phyloP scores from a whole-genome alignment of 768 basidiomycete genomes.

The Trametes villosa region DNA sequence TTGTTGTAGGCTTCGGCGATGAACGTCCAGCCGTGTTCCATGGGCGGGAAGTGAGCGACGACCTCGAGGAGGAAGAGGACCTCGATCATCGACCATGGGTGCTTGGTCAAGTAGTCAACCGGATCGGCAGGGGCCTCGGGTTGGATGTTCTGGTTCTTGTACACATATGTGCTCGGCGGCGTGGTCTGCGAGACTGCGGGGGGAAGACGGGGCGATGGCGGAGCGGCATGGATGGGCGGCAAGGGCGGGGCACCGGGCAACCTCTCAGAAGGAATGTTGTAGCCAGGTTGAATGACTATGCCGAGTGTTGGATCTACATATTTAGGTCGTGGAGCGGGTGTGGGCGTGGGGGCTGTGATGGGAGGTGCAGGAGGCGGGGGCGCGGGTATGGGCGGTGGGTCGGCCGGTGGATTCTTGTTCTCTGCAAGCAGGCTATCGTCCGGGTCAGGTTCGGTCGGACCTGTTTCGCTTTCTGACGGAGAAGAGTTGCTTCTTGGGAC shows the following conservation, averaged over 20 bases:
- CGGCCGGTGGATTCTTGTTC: background rate
- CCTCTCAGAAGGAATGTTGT: background rate
- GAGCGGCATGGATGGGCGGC: too few relatives aligned
- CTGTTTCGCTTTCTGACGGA: conserved; percentile 13
- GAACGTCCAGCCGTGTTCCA: conserved; percentile 19
- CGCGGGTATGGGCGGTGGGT: background rate
- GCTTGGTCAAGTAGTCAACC: conserved; percentile 3
- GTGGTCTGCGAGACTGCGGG: too few relatives aligned
- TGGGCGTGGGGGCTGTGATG: too few relatives aligned
- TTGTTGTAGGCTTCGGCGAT: conserved; percentile 27
- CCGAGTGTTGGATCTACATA: background rate
- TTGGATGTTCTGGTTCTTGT: conserved; percentile 5
- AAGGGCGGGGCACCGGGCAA: background rate
- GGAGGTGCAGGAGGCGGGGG: background rate
- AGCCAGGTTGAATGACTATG: background rate
- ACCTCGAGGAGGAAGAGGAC: conserved; percentile 22
- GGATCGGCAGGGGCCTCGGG: conserved; percentile 20
- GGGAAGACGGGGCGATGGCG: too few relatives aligned
- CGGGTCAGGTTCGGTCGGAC: conserved; percentile 3
- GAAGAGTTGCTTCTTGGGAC: conserved; percentile 5
- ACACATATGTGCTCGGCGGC: background rate
- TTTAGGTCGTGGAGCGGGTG: background rate
- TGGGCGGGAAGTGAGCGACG: conserved; percentile 20
- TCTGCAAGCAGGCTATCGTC: background rate
- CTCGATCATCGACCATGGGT: conserved; percentile 25